These are phyloP conservation scores for Leccinum truebloodii DNA, from an alignment of 768 basidiomycete species.

Conservation along the genomic window DNA sequence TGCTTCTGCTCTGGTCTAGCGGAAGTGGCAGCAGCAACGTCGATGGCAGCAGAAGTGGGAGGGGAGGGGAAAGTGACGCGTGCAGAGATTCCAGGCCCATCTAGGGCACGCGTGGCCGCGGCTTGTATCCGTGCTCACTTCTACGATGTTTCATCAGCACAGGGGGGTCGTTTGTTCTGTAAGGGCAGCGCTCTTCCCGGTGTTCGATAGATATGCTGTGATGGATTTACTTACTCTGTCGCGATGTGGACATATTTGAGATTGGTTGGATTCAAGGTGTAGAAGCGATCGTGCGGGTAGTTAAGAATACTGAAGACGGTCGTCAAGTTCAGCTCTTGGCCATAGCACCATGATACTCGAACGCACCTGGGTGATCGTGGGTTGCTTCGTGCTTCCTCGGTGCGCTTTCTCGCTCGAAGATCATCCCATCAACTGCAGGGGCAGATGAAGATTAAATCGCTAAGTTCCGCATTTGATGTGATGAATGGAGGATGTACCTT, in stretches of 20 bases:
- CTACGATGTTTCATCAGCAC: neutral
- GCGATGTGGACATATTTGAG: neutral
- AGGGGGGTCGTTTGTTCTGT: constrained; percentile 16
- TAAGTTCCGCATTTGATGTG: neutral
- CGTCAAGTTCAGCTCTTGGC: neutral
- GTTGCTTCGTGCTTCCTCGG: constrained; percentile 17
- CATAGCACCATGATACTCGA: too few species aligned
- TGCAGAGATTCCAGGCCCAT: too few species aligned
- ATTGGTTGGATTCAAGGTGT: constrained; percentile 3
- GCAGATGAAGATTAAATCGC: constrained; percentile 1
- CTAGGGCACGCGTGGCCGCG: neutral
- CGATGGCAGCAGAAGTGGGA: too few species aligned
- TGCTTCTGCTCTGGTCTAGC: too few species aligned
- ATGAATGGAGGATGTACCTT: neutral
- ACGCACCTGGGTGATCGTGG: constrained; percentile 16
- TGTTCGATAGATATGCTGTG: neutral
- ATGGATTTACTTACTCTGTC: constrained; percentile 14
- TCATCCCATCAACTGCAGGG: neutral
- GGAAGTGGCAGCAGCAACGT: too few species aligned
- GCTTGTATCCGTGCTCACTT: constrained; percentile 13
- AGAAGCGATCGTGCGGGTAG: constrained; percentile 14
- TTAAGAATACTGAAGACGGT: constrained; percentile 5
- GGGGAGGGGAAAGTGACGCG: neutral
- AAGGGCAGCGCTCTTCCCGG: constrained; percentile 4
- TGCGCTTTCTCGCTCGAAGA: constrained; percentile 6